phyloP scores from a whole-genome alignment of 176 grass and related monocot species.

The Saccharum officinarum region DNA sequence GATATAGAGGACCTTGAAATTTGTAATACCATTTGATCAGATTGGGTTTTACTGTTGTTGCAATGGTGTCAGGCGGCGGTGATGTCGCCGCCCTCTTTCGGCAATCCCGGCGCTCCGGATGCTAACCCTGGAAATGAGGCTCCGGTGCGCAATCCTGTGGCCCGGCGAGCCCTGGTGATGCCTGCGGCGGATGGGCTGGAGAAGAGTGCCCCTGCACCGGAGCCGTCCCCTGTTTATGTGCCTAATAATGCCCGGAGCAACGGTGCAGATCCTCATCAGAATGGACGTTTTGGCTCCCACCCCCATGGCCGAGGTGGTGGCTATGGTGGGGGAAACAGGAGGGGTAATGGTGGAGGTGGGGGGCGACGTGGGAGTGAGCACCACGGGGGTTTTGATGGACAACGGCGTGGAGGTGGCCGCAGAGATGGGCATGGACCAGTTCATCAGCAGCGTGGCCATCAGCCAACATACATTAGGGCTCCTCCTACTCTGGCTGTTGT shows the following conservation, averaged over 20 bases:
- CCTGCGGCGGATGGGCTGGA: conserved; percentile 20
- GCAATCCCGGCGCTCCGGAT: conserved; percentile 16
- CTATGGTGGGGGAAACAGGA: conserved; percentile 64
- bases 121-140: conserved; percentile 25
- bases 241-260: conserved; percentile 48
- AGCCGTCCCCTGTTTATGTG: conserved; percentile 31
- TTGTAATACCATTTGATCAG: not conserved
- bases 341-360: conserved; percentile 58
- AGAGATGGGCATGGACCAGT: conserved; percentile 48
- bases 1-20: conserved; percentile 13
- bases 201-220: conserved; percentile 32
- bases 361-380: conserved; percentile 59
- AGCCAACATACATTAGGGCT: conserved; percentile 50
- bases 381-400: conserved; percentile 50
- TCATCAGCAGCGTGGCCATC: conserved; percentile 53
- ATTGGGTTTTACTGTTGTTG: conserved; percentile 36
- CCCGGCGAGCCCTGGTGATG: conserved; percentile 32
- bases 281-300: conserved; percentile 43
- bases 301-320: conserved; percentile 43
- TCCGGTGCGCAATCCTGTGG: conserved; percentile 13
- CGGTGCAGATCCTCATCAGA: conserved; percentile 35
- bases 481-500: conserved; percentile 44
- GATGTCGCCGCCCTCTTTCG: conserved; percentile 28
- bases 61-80: conserved; percentile 33
- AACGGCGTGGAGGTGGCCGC: conserved; percentile 37